Evolutionary conservation across 192 early-diverging fungal genomes (phyloP), one percentile per base, ranked within the genome.

Genomic region (Entomortierella lignicola): DNA sequence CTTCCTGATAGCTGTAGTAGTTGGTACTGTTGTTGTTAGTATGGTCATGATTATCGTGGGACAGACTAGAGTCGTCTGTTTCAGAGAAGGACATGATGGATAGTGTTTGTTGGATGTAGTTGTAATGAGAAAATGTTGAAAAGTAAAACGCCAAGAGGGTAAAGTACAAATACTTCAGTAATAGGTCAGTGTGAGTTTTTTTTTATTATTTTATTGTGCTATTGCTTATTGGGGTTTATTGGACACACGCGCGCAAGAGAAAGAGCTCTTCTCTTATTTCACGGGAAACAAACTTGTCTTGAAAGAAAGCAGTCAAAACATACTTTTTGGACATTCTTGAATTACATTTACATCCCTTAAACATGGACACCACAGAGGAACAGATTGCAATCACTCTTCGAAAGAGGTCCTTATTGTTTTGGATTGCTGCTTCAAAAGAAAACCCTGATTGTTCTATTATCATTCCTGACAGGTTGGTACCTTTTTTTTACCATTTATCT

Each of bases 381-480:
- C 62, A 79, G 34, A 30, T 70, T 10, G 75, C 75, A 15, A 64
- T 70, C 18, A 48, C 37, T 15, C 79, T 88, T 21, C 77, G 84
- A 17, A 30, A 81, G 43, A 73, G 85, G n/a, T 83, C 84, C 20
- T 52, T 89, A 26, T 42, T 41, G 21, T 85, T 89, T 69, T 89
- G 88, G 88, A 54, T 89, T 4, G 53, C 83, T 31, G 71, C 69
- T 4, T 47, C 61, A 12, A 58, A 83, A 26, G 31, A 66, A 21
- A 53, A 72, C 21, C 63, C 82, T 6, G 44, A 63, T 0, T 69
- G 60, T 7, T 85, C 47, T 0, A 54, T 82, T 0, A 43, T 65
- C 44, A 66, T 89, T 42, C 74, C 83, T 21, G 67, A 83, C 54
- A 75, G 81, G 84, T 83, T n/a, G n/a, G n/a, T n/a, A n/a, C n/a